Evolutionary conservation across 306 rosid species (phyloP).

Genomic region (Corylus avellana): DNA sequence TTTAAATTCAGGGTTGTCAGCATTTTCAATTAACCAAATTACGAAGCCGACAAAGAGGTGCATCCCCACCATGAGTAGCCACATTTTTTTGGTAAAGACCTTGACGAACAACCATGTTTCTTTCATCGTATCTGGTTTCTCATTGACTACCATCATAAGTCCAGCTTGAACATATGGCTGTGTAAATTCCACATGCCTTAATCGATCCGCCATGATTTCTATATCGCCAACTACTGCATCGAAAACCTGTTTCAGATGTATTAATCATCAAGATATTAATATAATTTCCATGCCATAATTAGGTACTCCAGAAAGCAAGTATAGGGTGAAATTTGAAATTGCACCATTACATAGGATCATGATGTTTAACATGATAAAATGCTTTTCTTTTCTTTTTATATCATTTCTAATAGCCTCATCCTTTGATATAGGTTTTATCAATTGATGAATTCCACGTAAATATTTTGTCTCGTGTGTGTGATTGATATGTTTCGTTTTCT

Average conservation of each 20-base stretch:
- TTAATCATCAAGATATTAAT: too few species aligned
- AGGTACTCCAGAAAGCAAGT: not conserved
- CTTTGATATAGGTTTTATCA: too few species aligned
- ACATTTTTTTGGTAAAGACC: slow-evolving; percentile 49
- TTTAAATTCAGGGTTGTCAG: slow-evolving; percentile 28
- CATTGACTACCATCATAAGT: slow-evolving; percentile 47
- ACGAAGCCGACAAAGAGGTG: slow-evolving; percentile 50
- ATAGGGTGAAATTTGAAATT: not conserved
- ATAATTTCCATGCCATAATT: too few species aligned
- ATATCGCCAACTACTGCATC: slow-evolving; percentile 72
- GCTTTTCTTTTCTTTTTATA: too few species aligned
- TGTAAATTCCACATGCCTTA: slow-evolving; percentile 43
- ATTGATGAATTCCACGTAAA: too few species aligned
- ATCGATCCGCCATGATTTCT: slow-evolving; percentile 47
- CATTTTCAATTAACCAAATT: slow-evolving; percentile 57
- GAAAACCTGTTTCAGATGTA: slow-evolving; percentile 30
- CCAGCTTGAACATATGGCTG: slow-evolving; percentile 54
- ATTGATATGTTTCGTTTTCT: too few species aligned
- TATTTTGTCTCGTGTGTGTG: too few species aligned
- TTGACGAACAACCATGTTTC: slow-evolving; percentile 43
- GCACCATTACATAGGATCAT: too few species aligned
- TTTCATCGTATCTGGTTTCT: slow-evolving; percentile 30
- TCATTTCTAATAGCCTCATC: too few species aligned
- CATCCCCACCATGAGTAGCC: slow-evolving; percentile 40
- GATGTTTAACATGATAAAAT: too few species aligned